Evolutionary conservation across 768 basidiomycete genomes (phyloP), one percentile per base, ranked within the genome.

Genomic region (Hygrocybe coccinea): DNA sequence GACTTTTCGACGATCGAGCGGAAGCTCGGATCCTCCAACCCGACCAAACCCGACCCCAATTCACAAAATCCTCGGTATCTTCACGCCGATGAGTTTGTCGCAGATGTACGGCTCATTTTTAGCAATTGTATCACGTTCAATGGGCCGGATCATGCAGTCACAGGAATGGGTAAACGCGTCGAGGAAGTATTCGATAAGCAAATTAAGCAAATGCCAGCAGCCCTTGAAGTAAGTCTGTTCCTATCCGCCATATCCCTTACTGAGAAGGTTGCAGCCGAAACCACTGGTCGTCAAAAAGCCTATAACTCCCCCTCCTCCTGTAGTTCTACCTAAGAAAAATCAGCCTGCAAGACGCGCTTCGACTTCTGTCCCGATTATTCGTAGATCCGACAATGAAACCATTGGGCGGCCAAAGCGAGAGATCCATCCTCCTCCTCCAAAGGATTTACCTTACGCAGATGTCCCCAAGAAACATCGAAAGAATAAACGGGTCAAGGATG

Each of bases 361-460:
- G 14, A 85, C 88, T 2, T 86, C 90, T 9, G 78, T 91, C 2
- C 91, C 93, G 39, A 82, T 84, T 55, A 89, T 93, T 61, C 82
- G 92, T 54, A 89, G 92, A 45, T 87, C 85, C 22, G 90, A 91
- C 5, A 77, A 79, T 25, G 67, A 78, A 57, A 75, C 71, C 21
- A 67, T 78, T 22, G 80, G 81, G 21, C 85, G 97, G n/a, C 95
- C 95, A 1, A 98, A 97, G 74, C 90, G 97, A 52, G 97, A 99
- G 70, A 95, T 97, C 25, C 95, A 97, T 66, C 91, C 95, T 3
- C 95, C 95, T 10, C 88, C 92, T 19, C 85, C 93, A 0, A 95
- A 93, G 70, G 95, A 97, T 64, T 71, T 94, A 9, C 81, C 87
- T 0, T 97, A 95, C 67, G 82, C 82, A 11, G 90, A 91, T 66